Conservation (phyloP, 331 rosid genomes). For the Quercus phellos region DNA sequence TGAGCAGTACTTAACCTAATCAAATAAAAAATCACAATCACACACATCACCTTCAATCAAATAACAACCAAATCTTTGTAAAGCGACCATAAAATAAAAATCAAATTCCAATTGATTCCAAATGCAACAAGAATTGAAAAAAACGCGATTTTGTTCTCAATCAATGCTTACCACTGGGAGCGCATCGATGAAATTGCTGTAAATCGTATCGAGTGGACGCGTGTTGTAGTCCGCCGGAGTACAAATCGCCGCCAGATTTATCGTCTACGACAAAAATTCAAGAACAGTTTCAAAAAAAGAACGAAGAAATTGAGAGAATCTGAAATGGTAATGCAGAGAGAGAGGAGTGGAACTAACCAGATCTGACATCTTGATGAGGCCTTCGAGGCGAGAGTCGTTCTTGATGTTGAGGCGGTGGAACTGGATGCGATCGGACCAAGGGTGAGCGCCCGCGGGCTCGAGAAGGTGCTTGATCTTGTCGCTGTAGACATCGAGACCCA, state of each 20-base stretch:
- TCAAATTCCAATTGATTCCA: not conserved
- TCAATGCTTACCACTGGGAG: conserved; percentile 68
- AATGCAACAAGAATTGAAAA: not conserved
- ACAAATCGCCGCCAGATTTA: conserved; percentile 91
- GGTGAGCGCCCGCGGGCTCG: conserved; percentile 48
- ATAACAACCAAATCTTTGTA: conserved; percentile 14
- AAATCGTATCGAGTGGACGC: conserved; percentile 87
- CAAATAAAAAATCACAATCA: conserved; percentile 26
- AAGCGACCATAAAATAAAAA: not conserved
- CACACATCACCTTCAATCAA: conserved; percentile 31
- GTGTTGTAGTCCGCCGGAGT: conserved; percentile 97
- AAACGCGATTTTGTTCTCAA: not conserved
- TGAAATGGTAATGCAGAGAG: not conserved
- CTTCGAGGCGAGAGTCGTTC: conserved; percentile 86
- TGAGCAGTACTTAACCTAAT: conserved; percentile 82
- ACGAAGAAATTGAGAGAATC: not conserved
- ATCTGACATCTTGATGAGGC: conserved; percentile 87
- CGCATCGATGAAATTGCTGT: conserved; percentile 93
- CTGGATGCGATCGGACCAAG: conserved; percentile 75
- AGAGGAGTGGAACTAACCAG: conserved; percentile 62
- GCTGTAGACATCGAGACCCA: conserved; percentile 74
- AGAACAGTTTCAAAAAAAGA: not conserved
- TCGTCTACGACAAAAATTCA: conserved; percentile 40
- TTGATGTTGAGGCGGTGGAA: conserved; percentile 95
- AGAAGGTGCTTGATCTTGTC: conserved; percentile 89